Evolutionary conservation across 805 yeast genomes (phyloP).

Genomic region (Yamadazyma kitorensis): DNA sequence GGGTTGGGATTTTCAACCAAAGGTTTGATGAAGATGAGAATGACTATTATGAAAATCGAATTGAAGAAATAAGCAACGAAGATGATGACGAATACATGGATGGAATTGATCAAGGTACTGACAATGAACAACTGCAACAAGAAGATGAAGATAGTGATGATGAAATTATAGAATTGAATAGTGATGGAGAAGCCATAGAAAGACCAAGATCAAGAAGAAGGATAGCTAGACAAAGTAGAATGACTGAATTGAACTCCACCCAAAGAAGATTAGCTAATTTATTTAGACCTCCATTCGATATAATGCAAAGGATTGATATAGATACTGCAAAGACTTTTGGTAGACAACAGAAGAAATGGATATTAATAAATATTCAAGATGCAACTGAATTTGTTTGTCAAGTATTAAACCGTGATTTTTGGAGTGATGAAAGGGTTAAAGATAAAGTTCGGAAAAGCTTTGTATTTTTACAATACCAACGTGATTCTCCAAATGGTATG

Average conservation of each 20-base stretch:
- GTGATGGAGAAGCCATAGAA: slow-evolving; percentile 23
- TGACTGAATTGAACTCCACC: slow-evolving; percentile 41
- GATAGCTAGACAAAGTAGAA: slow-evolving; percentile 20
- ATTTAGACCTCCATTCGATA: slow-evolving; percentile 92
- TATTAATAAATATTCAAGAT: slow-evolving; percentile 86
- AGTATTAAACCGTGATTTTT: slow-evolving; percentile 85
- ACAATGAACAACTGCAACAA: slow-evolving; percentile 22
- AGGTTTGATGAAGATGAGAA: slow-evolving; percentile 41
- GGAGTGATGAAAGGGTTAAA: slow-evolving; percentile 73
- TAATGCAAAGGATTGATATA: slow-evolving; percentile 66
- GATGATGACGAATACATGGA: no score
- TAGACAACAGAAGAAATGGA: slow-evolving; percentile 67
- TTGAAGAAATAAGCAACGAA: slow-evolving; percentile 18
- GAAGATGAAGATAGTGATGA: slow-evolving; percentile 24
- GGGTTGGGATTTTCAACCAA: slow-evolving; percentile 61
- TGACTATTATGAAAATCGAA: slow-evolving; percentile 18
- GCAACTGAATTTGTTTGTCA: slow-evolving; percentile 83
- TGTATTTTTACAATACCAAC: slow-evolving; percentile 80
- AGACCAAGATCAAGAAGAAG: slow-evolving; percentile 26
- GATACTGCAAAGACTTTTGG: slow-evolving; percentile 74
- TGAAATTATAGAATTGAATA: slow-evolving; percentile 26
- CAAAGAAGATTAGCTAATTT: slow-evolving; percentile 74
- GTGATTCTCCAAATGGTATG: slow-evolving; percentile 71
- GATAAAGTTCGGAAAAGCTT: slow-evolving; percentile 63
- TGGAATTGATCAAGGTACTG: slow-evolving; percentile 24